Evolutionary conservation across 768 basidiomycete genomes (phyloP).

Genomic region (Xanthoconium stramineum): DNA sequence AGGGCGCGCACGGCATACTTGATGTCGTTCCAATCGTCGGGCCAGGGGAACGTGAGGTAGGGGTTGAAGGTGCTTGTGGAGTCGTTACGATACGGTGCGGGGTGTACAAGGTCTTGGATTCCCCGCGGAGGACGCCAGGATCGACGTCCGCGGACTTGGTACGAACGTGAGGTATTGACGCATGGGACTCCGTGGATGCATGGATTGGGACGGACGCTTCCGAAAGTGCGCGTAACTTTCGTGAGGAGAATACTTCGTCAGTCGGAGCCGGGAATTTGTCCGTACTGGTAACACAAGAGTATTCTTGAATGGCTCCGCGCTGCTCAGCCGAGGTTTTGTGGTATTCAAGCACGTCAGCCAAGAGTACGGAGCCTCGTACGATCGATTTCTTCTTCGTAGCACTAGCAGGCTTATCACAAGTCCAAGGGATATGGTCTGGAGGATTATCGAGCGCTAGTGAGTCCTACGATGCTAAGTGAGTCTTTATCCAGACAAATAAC

Average conservation of each 20-base stretch:
- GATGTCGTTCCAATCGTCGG: neutral
- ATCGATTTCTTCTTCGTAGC: constrained; percentile 25
- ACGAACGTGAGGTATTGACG: neutral
- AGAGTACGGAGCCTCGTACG: constrained; percentile 30
- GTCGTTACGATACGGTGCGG: neutral
- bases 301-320: neutral
- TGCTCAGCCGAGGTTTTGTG: constrained; percentile 6
- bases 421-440: constrained; percentile 31
- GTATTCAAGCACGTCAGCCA: constrained; percentile 13
- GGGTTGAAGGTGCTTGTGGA: neutral
- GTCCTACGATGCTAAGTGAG: constrained; percentile 20
- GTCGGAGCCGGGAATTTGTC: neutral
- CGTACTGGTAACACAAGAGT: neutral
- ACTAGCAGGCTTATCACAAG: constrained; percentile 17
- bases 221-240: neutral
- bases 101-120: constrained; percentile 1
- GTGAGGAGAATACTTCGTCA: constrained; percentile 1
- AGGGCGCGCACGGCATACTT: constrained; percentile 18
- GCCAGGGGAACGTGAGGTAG: neutral
- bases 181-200: neutral
- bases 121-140: constrained; percentile 2
- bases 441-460: constrained; percentile 18
- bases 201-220: neutral
- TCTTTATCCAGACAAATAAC: neutral
- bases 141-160: constrained; percentile 9